A percentile compares a stretch with the other conserved stretches of the same genome.
Conservation (phyloP, 345 rosid genomes). For the Rhizophora apiculata region DNA sequence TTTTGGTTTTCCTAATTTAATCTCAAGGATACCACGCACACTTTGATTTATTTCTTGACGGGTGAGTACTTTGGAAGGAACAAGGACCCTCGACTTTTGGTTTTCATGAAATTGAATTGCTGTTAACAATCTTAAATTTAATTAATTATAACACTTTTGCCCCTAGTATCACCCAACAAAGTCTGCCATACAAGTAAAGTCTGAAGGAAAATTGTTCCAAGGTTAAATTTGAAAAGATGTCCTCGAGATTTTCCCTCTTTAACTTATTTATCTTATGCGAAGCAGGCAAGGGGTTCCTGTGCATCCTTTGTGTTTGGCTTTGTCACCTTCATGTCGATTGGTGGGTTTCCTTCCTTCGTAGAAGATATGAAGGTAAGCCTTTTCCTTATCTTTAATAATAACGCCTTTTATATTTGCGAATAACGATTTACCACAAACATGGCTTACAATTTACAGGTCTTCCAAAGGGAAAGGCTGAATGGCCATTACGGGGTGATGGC, state of each 20-base stretch:
- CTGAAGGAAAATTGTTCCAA: no score
- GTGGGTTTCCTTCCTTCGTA: conserved; percentile 92
- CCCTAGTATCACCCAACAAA: no score
- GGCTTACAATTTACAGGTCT: conserved; percentile 48
- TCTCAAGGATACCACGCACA: no score
- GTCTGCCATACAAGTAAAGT: no score
- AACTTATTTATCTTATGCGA: background rate
- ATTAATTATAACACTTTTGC: no score
- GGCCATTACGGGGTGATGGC: conserved; percentile 91
- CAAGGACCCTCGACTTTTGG: no score
- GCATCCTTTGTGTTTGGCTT: conserved; percentile 93
- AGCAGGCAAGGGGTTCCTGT: conserved; percentile 89
- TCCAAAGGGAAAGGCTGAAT: conserved; percentile 91
- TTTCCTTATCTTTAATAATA: background rate
- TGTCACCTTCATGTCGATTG: conserved; percentile 94
- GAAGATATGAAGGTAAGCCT: conserved; percentile 87
- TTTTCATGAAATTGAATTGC: no score
- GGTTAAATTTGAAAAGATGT: no score
- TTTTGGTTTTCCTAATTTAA: background rate
- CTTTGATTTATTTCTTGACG: no score
- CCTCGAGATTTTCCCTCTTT: no score
- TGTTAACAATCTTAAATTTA: no score
- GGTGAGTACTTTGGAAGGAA: no score
- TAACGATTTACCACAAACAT: background rate
- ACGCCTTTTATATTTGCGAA: background rate